These are phyloP conservation scores for Naganishia vaughanmartiniae DNA, from an alignment of 768 basidiomycete genomes.

Conservation along the genomic window DNA sequence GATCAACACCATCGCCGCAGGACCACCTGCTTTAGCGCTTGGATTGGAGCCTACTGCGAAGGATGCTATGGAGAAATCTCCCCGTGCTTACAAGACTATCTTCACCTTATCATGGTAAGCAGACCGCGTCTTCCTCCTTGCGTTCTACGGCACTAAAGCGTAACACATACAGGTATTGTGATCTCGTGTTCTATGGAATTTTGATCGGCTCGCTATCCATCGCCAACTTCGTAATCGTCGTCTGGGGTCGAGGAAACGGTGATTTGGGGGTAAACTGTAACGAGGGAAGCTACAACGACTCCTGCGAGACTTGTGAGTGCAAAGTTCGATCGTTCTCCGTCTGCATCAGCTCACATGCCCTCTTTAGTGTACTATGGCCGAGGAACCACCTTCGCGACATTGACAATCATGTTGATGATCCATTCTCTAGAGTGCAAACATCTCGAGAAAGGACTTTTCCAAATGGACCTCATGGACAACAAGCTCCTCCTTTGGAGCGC, in stretches of 20 bases:
- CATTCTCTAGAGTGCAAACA: conserved; percentile 52
- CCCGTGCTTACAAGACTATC: conserved; percentile 51
- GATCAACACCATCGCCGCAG: conserved; percentile 59
- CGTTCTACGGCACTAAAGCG: no score
- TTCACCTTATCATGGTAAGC: conserved; percentile 53
- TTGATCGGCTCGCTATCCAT: conserved; percentile 50
- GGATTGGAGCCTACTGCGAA: conserved; percentile 58
- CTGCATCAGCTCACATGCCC: neutral
- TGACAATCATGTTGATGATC: conserved; percentile 52
- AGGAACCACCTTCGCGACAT: conserved; percentile 51
- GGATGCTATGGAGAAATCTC: conserved; percentile 59
- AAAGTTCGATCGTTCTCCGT: neutral
- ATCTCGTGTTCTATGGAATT: conserved; percentile 53
- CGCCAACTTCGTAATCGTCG: conserved; percentile 52
- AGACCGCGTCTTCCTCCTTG: no score
- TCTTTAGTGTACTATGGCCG: conserved; percentile 52
- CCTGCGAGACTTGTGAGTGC: conserved; percentile 41
- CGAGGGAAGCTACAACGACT: conserved; percentile 42
- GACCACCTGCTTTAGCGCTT: conserved; percentile 61
- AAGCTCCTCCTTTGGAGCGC: conserved; percentile 49
- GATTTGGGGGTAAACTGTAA: conserved; percentile 50
- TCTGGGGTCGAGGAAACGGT: conserved; percentile 50
- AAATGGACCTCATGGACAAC: conserved; percentile 48
- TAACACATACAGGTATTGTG: no score
- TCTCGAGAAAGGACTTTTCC: conserved; percentile 30